Evolutionary conservation across 2,329 filamentous ascomycete genomes (phyloP).

Genomic region (Teratosphaeria pseudoeucalypti): DNA sequence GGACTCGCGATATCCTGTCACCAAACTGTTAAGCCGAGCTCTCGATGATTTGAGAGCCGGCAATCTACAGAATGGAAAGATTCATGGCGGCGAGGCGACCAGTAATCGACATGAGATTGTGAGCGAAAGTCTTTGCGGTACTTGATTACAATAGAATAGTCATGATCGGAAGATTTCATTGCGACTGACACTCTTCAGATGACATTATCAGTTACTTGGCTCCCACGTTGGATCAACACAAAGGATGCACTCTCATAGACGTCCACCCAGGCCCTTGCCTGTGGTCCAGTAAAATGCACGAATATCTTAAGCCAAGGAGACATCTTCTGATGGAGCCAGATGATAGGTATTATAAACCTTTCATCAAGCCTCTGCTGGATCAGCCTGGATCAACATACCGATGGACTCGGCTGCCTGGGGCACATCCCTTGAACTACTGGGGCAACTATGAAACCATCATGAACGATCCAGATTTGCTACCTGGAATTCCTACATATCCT

Average conservation of each 20-base stretch:
- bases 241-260: conserved; percentile 77
- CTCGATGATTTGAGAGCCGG: background rate
- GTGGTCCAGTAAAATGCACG: conserved; percentile 68
- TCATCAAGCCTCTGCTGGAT: conserved; percentile 42
- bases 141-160: conserved; percentile 5
- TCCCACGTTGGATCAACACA: conserved; percentile 56
- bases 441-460: conserved; percentile 43
- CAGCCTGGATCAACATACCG: conserved; percentile 36
- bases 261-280: conserved; percentile 71
- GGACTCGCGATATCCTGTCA: background rate
- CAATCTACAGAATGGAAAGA: background rate
- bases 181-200: conserved; percentile 36
- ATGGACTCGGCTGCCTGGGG: conserved; percentile 28
- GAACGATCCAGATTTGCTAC: conserved; percentile 37
- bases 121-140: conserved; percentile 29
- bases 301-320: conserved; percentile 62
- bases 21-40: background rate
- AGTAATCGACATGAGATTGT: conserved; percentile 9
- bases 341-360: conserved; percentile 44
- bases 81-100: background rate
- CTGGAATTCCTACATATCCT: conserved; percentile 42
- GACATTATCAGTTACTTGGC: conserved; percentile 62
- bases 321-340: conserved; percentile 78
- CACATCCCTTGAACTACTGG: conserved; percentile 12
- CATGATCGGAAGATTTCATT: background rate